Evolutionary conservation across 2,329 filamentous ascomycete genomes (phyloP), one percentile per base, ranked within the genome.

Genomic region (Penicillium brevicompactum): DNA sequence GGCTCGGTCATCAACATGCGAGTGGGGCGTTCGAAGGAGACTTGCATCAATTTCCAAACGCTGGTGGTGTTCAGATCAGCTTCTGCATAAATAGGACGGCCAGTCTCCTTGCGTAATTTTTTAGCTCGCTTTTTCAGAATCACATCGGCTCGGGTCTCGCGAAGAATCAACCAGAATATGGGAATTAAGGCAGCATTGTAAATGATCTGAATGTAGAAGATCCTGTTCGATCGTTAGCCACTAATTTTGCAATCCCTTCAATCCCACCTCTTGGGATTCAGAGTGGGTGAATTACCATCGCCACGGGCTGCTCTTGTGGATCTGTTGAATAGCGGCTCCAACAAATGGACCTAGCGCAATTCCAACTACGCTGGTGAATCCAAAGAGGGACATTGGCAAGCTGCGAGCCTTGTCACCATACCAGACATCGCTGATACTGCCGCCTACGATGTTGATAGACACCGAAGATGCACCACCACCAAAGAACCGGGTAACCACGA

Each of bases 281-380:
- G 3, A 2, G 11, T 0, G 9, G 16, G 13, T 5, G 49, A 13
- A 69, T 51, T 63, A 77, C 76, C 77, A 79, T 60, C 75, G 64
- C 76, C 76, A 79, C 1, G 70, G 69, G 7, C 62, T 59, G 1
- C 32, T 51, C 43, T 71, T 71, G 8, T 66, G 66, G 24, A 74
- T 74, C 5, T 70, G 59, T 16, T 75, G 64, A 24, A 76, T 73
- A 0, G 73, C 67, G 32, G 70, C 71, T 2, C 77, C 77, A 13
- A 79, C 70, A 6, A 80, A 76, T 1, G 77, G 78, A 1, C 78
- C 78, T 30, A 78, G 66, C 7, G 71, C 77, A 16, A 80, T 69
- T 1, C 78, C 77, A 10, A 76, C 68, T 5, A 80, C 71, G 31
- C 76, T 70, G 0, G 72, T 74, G 31, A 76, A 75, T 0, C 77